Evolutionary conservation across 352 stramenopile genomes (phyloP), one percentile per base, ranked within the genome.

Genomic region (Peronospora destructor): DNA sequence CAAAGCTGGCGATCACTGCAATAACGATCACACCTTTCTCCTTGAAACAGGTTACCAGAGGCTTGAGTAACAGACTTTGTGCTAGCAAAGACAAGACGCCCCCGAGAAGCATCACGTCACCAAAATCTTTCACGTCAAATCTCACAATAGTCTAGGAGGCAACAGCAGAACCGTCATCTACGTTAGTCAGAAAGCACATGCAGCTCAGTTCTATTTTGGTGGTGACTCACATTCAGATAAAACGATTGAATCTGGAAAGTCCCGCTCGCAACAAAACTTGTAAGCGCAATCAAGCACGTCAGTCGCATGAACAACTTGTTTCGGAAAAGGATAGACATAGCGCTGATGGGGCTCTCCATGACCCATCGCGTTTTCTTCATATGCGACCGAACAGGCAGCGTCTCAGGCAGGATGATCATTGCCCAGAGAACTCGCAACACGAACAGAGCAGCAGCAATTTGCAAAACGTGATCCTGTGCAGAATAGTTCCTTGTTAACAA

Each of bases 1-100:
- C 4, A 10, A 87, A 70, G 40, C 60, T 66, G 3, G 57, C 58
- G 4, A 77, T n/a, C 29, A 86, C 40, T 7, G 76, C 67, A 14
- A 87, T 67, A 34, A 87, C 59, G 44, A 91, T 84, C 33, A 89
- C 76, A 13, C 77, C 74, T 17, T 76, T 81, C 44, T 91, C 81
- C 29, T 78, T 70, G 13, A 78, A 68, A n/a, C 68, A 84, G 25
- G 49, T 37, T 63, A 91, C 76, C 3, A 89, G 37, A 12, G 73
- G 60, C 9, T 76, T 76, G 19, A 89, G 66, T n/a, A 89, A 25
- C 12, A 87, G 12, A 16, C 69, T 45, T 55, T 91, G 77, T 4
- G 68, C 66, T 13, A 89, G 5, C 40, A 90, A 75, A 1, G 74
- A 75, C 19, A 68, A 43, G 8, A 85, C 44, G 1, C 78, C 76